Evolutionary conservation across 2,329 filamentous ascomycete genomes (phyloP), one percentile per base, ranked within the genome.

Genomic region (Aspergillus spinulosporus): DNA sequence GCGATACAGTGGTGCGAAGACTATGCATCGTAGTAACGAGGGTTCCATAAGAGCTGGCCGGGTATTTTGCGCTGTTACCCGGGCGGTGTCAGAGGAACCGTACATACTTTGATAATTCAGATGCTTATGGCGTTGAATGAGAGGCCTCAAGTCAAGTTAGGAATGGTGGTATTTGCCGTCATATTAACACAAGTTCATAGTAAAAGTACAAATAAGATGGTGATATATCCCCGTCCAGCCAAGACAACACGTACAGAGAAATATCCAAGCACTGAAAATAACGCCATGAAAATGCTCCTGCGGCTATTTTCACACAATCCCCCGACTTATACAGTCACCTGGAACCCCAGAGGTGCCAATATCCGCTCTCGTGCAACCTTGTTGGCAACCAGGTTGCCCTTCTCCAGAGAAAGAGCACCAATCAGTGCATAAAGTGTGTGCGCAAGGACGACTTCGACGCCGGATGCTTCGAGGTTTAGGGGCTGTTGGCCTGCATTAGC

Each of bases 351-450:
- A 26, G 76, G 77, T 61, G 73, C 78, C 67, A 96, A 74, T 72
- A 96, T 87, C 73, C 87, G 86, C 64, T 96, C 89, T 69, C 86
- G 84, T 46, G 90, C 86, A 52, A 95, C 76, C 71, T 84, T 82
- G 62, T 86, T 88, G 56, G 93, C 92, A 54, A 89, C 83, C 45
- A 87, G 86, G 37, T 88, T 89, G 46, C 94, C 94, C 64, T 89
- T 86, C 73, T 97, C 91, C 68, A 99, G 78, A n/a, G 91, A 87
- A 52, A 99, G 75, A 8, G 94, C 94, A 21, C 94, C 94, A 44
- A 97, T 78, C 54, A 99, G 88, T 45, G 92, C 90, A 71, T 92
- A 90, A 54, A 99, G 67, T 3, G 90, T 85, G 59, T 91, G 87
- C 48, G 88, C 84, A 54, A 96, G 78, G 26, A 97, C 87, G 3